phyloP scores from a whole-genome alignment of 2,329 filamentous ascomycete species.

The Trichophyton simii region DNA sequence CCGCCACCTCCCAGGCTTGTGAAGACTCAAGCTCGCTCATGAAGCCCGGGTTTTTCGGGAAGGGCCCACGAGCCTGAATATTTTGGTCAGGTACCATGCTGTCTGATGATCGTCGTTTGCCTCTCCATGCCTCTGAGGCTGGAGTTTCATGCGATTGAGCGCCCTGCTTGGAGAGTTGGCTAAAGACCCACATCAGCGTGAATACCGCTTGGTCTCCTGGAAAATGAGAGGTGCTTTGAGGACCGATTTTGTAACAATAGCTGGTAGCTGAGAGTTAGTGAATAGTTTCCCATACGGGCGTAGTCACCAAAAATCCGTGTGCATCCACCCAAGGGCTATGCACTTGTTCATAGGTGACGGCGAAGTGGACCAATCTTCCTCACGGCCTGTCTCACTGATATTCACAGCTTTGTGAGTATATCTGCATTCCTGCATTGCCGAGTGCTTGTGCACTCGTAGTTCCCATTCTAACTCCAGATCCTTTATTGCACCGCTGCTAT shows the following conservation, averaged over 20 bases:
- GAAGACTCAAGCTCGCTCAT: neutral
- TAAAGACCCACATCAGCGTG: neutral
- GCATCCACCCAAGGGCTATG: conserved; percentile 12
- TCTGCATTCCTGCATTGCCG: conserved; percentile 8
- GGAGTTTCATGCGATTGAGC: neutral
- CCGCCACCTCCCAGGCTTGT: neutral
- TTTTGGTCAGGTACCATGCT: neutral
- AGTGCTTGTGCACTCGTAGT: conserved; percentile 10
- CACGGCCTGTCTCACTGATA: conserved; percentile 5
- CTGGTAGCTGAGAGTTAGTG: conserved; percentile 10
- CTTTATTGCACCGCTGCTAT: conserved; percentile 9
- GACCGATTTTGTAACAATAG: conserved; percentile 8
- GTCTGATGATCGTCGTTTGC: neutral
- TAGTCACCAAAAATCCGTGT: conserved; percentile 10
- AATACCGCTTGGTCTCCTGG: neutral
- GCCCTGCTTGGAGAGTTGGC: neutral
- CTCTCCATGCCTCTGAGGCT: neutral
- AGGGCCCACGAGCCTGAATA: neutral
- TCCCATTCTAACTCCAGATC: conserved; percentile 8
- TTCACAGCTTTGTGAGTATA: conserved; percentile 9
- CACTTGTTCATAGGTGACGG: conserved; percentile 8
- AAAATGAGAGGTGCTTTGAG: conserved; percentile 2
- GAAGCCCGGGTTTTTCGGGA: neutral
- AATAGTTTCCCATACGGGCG: conserved; percentile 11
- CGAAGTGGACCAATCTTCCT: neutral